Evolutionary conservation across 1,139 yeast genomes (phyloP), one percentile per base, ranked within the genome.

Genomic region (Spathaspora sp.): DNA sequence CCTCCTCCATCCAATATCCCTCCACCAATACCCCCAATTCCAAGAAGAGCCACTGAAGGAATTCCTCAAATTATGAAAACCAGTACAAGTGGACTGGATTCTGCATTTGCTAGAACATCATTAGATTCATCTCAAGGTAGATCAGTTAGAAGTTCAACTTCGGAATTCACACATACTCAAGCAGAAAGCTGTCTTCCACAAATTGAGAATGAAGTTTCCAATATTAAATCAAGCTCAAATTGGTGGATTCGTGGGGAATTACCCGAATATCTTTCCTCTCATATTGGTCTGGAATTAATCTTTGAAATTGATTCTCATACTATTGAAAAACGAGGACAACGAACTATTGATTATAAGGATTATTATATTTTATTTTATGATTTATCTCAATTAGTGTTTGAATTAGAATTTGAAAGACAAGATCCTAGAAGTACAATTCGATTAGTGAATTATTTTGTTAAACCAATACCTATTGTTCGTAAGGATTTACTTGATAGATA

Each of bases 321-420:
- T 16, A 67, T 84, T 11, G 56, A 57, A 13, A 86, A 85, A 58
- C 80, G 96, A 54, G 81, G 82, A 10, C 80, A 81, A 20, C 69
- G 78, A 40, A 57, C 56, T 4, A 64, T 82, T 43, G 66, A 74
- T 6, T 74, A 80, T 50, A 75, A 85, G 47, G 93, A 87, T 53
- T 83, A 86, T 55, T 89, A 89, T 61, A 74, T 90, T 15, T 65
- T 90, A 41, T 86, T 84, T 61, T 81, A 80, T 51, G 95, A 88
- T 60, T 82, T 86, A 54, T 79, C 93, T 1, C 90, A 86, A 57
- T 71, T 85, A 15, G 65, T 78, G 1, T 65, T 87, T 53, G 82
- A 82, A 51, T 69, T 81, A 7, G 74, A 77, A 39, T 89, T 72
- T 58, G 84, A 84, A 43, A 57, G 63, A 16, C 68, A 71, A 23